A percentile compares a stretch with the other conserved stretches of the same genome.
These are phyloP conservation scores for Neonectria sp. DNA, from an alignment of 2,329 filamentous ascomycete species.

Conservation along the genomic window DNA sequence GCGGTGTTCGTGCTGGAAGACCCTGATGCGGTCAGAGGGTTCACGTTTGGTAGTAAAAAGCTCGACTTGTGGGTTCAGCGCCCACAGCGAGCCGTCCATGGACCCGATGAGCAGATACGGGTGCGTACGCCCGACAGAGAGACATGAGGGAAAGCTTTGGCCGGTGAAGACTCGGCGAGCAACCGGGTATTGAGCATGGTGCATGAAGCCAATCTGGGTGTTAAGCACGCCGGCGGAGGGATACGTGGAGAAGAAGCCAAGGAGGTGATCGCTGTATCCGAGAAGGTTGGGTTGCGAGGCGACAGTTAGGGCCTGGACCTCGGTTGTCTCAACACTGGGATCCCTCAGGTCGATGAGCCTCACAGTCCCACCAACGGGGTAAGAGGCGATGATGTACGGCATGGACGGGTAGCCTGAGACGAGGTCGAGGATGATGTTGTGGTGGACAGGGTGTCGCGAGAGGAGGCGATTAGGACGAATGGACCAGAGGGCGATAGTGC, in stretches of 20 bases:
- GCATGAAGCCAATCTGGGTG: constrained; percentile 67
- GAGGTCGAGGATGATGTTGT: constrained; percentile 68
- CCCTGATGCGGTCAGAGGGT: constrained; percentile 52
- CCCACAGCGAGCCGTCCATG: constrained; percentile 68
- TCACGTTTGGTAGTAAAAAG: constrained; percentile 54
- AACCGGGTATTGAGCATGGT: constrained; percentile 67
- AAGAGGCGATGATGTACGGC: constrained; percentile 69
- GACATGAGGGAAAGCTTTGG: constrained; percentile 65
- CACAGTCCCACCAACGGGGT: constrained; percentile 67
- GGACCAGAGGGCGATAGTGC: constrained; percentile 71
- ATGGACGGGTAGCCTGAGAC: constrained; percentile 70
- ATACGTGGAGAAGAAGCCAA: constrained; percentile 68
- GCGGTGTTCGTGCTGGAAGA: constrained; percentile 70
- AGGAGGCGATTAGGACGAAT: constrained; percentile 64
- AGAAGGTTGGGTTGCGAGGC: constrained; percentile 68
- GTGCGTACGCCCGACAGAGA: constrained; percentile 66
- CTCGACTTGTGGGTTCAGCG: constrained; percentile 57
- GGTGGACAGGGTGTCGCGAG: constrained; percentile 68
- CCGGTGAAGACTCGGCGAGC: constrained; percentile 67
- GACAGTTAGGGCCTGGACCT: constrained; percentile 66
- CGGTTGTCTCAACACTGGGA: constrained; percentile 68
- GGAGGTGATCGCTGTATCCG: constrained; percentile 68
- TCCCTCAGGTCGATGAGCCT: constrained; percentile 68
- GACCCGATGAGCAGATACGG: constrained; percentile 69
- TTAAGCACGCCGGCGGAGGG: constrained; percentile 68